Base-by-base conservation (phyloP, 116 monocot genomes). In the Zostera marina region DNA sequence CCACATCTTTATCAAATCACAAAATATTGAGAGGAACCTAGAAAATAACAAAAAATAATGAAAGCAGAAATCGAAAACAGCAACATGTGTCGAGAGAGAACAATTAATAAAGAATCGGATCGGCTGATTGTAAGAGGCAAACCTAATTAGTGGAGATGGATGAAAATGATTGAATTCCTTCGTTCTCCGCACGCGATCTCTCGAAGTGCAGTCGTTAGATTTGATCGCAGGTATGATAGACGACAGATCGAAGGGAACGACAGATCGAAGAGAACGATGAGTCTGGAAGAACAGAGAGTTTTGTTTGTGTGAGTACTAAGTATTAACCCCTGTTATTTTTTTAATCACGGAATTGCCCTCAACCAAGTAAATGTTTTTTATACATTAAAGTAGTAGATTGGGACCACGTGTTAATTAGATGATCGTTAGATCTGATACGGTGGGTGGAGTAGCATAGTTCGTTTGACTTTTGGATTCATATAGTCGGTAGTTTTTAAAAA, bases 331-430 rank as follows among this genome's bases (percentile, higher is more conserved):
- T 1, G 3, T 8, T 20, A 2, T 20, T 49, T 16, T 2, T 20
- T 49, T 9, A 49, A 49, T 49, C 15, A 49, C 49, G 17, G 49
- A 20, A 49, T 49, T 49, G 19, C 49, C 49, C 49, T 49, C 14
- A 32, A 32, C 5, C 32, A 32, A 32, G 32, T 32, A 32, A 32
- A 5, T 32, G 32, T 3, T 32, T 32, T 32, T 32, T 32, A 32
- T 3, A 5, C 2, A 32, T 32, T 32, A 32, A 32, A 32, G 32
- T 2, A 32, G 32, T 32, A 32, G 32, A 32, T 32, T 32, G 5
- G 4, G 32, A 3, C 32, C 32, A 32, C 32, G 32, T 32, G 32
- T 2, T 32, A 5, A 32, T 32, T 32, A 32, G 32, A 32, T 32
- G 5, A 32, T 5, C 32, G 32, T 32, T 32, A 5, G 32, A 32